Conservation (phyloP, 1,284 basidiomycete species). For the Coniophora puteana region DNA sequence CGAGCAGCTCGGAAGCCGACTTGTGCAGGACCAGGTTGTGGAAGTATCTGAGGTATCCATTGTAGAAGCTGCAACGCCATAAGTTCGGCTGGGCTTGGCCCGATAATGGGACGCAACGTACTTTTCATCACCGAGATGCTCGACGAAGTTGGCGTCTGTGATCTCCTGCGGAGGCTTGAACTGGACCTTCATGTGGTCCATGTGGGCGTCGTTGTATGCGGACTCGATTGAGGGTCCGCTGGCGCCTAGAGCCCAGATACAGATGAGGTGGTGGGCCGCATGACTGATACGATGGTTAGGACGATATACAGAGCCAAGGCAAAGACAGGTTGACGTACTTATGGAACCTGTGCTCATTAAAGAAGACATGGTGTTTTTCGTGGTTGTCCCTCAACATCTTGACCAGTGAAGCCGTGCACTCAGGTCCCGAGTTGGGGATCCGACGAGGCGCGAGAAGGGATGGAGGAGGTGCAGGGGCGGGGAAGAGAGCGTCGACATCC, state of each 20-base stretch:
- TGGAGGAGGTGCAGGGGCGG: slow-evolving; percentile 30
- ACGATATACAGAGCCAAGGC: background rate
- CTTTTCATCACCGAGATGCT: slow-evolving; percentile 40
- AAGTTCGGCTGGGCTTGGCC: background rate
- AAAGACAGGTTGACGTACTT: slow-evolving; percentile 35
- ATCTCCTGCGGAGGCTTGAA: slow-evolving; percentile 31
- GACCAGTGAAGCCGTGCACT: slow-evolving; percentile 42
- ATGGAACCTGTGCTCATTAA: slow-evolving; percentile 57
- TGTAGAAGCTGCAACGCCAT: slow-evolving; percentile 25
- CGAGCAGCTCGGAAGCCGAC: slow-evolving; percentile 16
- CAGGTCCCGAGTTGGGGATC: slow-evolving; percentile 45
- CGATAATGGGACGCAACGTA: slow-evolving; percentile 14
- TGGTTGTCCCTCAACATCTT: slow-evolving; percentile 54
- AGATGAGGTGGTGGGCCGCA: slow-evolving; percentile 29
- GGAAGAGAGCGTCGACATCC: slow-evolving; percentile 32
- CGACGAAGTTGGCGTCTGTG: slow-evolving; percentile 33
- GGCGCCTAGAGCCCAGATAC: slow-evolving; percentile 32
- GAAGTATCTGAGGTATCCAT: slow-evolving; percentile 33
- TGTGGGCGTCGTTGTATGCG: slow-evolving; percentile 27
- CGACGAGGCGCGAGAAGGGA: slow-evolving; percentile 28
- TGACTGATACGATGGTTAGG: slow-evolving; percentile 21
- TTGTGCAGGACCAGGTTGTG: slow-evolving; percentile 26
- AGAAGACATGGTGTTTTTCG: slow-evolving; percentile 55
- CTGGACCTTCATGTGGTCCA: slow-evolving; percentile 30
- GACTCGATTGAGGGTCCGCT: slow-evolving; percentile 27